Conservation (phyloP, 169 alveolate species). For the Plasmodium coatneyi region DNA sequence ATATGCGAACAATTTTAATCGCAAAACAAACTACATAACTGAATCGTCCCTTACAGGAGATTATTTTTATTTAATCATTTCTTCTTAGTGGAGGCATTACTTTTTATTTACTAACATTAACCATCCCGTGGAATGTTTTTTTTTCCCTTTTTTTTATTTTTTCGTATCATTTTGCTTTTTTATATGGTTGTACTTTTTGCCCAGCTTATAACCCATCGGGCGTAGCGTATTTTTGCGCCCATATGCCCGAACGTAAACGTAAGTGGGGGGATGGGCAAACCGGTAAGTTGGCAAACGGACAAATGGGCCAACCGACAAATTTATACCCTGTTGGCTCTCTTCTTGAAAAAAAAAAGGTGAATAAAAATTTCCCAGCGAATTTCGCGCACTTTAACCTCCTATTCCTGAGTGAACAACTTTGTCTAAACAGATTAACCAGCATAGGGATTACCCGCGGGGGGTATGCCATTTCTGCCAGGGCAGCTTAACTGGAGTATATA, state of each 20-base stretch:
- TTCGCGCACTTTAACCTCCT: not conserved
- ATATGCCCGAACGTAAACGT: not conserved
- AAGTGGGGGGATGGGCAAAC: not conserved
- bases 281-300: not conserved
- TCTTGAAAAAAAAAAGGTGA: not conserved
- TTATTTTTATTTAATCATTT: not conserved
- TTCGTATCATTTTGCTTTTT: not conserved
- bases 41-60: not conserved
- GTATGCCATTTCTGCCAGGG: not conserved
- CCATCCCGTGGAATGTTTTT: not conserved
- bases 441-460: not conserved
- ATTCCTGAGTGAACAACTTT: not conserved
- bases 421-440: not conserved
- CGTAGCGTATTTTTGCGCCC: not conserved
- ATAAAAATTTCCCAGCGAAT: not conserved
- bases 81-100: not conserved
- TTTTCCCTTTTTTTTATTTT: not conserved
- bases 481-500: not conserved
- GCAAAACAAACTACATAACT: not conserved
- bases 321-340: not conserved
- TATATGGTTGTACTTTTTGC: not conserved
- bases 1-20: not conserved
- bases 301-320: not conserved
- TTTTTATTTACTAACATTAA: not conserved
- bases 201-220: not conserved